phyloP scores from a whole-genome alignment of 1,139 yeast genomes.

The Protomyces macrosporus region DNA sequence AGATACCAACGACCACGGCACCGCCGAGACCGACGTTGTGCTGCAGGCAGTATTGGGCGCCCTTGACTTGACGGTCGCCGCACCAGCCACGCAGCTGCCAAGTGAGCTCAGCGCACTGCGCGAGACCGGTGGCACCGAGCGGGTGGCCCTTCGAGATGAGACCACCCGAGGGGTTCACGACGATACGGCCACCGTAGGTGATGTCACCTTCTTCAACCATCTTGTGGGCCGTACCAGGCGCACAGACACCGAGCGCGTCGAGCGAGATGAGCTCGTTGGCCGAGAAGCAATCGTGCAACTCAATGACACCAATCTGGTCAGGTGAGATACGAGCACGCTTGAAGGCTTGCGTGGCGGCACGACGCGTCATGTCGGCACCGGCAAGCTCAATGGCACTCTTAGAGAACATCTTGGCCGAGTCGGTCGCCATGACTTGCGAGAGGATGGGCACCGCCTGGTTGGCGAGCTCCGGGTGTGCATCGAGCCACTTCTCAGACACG shows the following conservation, averaged over 20 bases:
- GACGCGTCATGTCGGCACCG: slow-evolving; percentile 36
- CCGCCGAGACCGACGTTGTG: slow-evolving; percentile 36
- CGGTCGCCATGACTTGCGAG: slow-evolving; percentile 36
- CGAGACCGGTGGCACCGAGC: slow-evolving; percentile 39
- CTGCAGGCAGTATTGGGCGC: slow-evolving; percentile 35
- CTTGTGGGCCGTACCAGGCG: slow-evolving; percentile 35
- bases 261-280: slow-evolving; percentile 37
- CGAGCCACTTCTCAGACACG: slow-evolving; percentile 66
- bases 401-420: slow-evolving; percentile 33
- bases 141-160: slow-evolving; percentile 38
- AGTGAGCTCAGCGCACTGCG: slow-evolving; percentile 37
- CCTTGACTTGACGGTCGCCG: slow-evolving; percentile 35
- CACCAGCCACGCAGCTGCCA: slow-evolving; percentile 39
- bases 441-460: slow-evolving; percentile 37
- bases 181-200: slow-evolving; percentile 36
- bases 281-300: slow-evolving; percentile 38
- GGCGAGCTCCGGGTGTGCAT: slow-evolving; percentile 40
- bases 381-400: slow-evolving; percentile 35
- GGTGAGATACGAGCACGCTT: slow-evolving; percentile 34
- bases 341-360: slow-evolving; percentile 33
- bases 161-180: slow-evolving; percentile 38
- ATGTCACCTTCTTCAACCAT: slow-evolving; percentile 35
- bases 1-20: slow-evolving; percentile 13
- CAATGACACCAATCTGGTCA: slow-evolving; percentile 36
- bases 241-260: slow-evolving; percentile 36